Conservation (phyloP, 2,329 filamentous ascomycete genomes). For the Magnaporthales sp. region DNA sequence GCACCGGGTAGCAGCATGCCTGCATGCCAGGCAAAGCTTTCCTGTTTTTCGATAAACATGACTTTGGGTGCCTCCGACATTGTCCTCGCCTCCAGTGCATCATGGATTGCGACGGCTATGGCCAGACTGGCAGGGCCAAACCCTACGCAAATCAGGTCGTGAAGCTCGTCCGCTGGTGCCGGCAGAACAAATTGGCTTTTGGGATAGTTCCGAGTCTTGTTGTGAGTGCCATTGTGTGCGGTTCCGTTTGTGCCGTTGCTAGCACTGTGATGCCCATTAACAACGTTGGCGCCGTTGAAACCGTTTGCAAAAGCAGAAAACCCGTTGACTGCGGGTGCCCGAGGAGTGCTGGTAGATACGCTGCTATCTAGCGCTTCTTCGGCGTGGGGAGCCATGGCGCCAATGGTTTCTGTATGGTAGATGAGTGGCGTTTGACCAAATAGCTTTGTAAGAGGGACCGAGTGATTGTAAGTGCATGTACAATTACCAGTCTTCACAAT, state of each 20-base stretch:
- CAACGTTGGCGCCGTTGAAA: slow-evolving; percentile 6
- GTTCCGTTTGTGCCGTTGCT: slow-evolving; percentile 4
- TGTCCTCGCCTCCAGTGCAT: slow-evolving; percentile 52
- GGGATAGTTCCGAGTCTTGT: not conserved
- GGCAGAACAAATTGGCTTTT: slow-evolving; percentile 20
- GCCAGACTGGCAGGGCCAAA: slow-evolving; percentile 89
- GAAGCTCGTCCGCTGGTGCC: slow-evolving; percentile 46
- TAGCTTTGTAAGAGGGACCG: not conserved
- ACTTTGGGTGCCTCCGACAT: slow-evolving; percentile 54
- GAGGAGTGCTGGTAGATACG: not conserved
- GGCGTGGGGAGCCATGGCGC: slow-evolving; percentile 4
- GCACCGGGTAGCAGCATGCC: slow-evolving; percentile 91
- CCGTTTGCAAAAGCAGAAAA: not conserved
- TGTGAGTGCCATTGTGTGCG: not conserved
- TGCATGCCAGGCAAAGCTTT: slow-evolving; percentile 80
- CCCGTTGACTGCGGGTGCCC: not conserved
- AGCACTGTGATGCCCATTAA: slow-evolving; percentile 5
- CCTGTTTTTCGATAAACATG: slow-evolving; percentile 81
- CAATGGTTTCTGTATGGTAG: not conserved
- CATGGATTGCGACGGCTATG: slow-evolving; percentile 81
- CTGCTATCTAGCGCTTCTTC: not conserved
- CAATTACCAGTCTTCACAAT: not conserved
- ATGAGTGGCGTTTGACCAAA: not conserved
- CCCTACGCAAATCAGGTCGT: slow-evolving; percentile 83
- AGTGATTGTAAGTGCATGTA: not conserved